These are phyloP conservation scores for Calycina herbarum DNA, from an alignment of 2,329 filamentous ascomycete genomes.

Conservation along the genomic window DNA sequence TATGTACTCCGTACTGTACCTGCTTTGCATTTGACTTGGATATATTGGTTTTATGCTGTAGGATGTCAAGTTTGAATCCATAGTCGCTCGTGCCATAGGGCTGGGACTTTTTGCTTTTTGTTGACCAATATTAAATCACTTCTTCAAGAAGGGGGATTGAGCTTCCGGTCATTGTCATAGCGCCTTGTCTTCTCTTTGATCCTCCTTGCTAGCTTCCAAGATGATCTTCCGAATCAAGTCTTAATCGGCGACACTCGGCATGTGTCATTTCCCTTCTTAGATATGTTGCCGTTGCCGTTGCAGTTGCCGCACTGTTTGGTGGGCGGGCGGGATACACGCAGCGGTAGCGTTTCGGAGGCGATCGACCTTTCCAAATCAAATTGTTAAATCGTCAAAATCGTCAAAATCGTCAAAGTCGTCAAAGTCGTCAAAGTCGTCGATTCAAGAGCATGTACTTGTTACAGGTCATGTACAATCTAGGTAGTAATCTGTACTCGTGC, in stretches of 20 bases:
- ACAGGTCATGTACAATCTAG: background rate
- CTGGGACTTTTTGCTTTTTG: too few relatives aligned
- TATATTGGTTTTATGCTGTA: background rate
- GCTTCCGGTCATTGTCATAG: background rate
- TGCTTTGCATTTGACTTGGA: background rate
- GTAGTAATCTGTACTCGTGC: background rate
- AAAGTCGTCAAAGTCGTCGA: too few relatives aligned
- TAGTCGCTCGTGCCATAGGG: too few relatives aligned
- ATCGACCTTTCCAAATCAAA: background rate
- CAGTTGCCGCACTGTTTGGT: too few relatives aligned
- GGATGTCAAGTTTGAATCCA: background rate
- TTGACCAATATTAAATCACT: background rate
- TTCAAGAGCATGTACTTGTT: too few relatives aligned
- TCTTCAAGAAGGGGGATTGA: background rate
- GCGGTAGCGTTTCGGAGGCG: background rate
- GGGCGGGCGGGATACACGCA: background rate
- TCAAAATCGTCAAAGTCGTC: too few relatives aligned
- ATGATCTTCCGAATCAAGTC: background rate
- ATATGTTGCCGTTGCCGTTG: background rate
- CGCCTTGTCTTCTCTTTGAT: background rate
- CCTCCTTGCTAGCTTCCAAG: background rate
- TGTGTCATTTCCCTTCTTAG: background rate
- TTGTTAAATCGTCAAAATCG: too few relatives aligned
- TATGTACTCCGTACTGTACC: background rate
- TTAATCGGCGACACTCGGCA: background rate